Conservation (phyloP, 73 alveolate genomes). For the Chromera velia region DNA sequence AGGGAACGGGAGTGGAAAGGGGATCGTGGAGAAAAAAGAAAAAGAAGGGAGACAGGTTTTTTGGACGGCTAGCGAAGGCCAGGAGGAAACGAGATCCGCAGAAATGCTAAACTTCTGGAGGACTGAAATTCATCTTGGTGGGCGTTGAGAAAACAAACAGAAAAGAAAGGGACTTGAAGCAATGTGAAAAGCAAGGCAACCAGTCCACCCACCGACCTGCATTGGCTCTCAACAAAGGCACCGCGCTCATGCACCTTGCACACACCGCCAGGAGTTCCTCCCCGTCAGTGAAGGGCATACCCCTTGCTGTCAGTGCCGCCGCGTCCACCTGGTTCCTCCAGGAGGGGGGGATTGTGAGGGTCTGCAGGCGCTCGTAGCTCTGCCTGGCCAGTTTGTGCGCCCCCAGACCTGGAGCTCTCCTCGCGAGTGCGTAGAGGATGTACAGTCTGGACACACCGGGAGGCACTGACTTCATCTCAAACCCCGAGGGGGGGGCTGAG, state of each 20-base stretch:
- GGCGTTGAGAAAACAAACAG: no score
- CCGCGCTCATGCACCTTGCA: conserved; percentile 66
- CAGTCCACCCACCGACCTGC: conserved; percentile 73
- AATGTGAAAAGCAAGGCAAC: no score
- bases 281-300: conserved; percentile 77
- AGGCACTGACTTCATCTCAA: no score
- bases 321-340: conserved; percentile 79
- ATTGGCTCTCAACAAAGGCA: conserved; percentile 55
- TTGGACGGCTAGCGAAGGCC: no score
- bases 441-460: conserved; percentile 54
- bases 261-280: conserved; percentile 67
- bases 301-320: conserved; percentile 65
- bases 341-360: conserved; percentile 57
- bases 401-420: conserved; percentile 62
- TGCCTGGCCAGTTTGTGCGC: conserved; percentile 73
- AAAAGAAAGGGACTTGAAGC: no score
- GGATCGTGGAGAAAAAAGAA: no score
- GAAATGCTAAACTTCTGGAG: no score
- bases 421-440: conserved; percentile 66
- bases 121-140: no score
- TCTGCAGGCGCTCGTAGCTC: conserved; percentile 69
- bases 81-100: no score
- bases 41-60: no score
- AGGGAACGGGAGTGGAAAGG: no score
- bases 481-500: no score